Evolutionary conservation across 2,329 filamentous ascomycete species (phyloP).

Genomic region (Cladophialophora psammophila): DNA sequence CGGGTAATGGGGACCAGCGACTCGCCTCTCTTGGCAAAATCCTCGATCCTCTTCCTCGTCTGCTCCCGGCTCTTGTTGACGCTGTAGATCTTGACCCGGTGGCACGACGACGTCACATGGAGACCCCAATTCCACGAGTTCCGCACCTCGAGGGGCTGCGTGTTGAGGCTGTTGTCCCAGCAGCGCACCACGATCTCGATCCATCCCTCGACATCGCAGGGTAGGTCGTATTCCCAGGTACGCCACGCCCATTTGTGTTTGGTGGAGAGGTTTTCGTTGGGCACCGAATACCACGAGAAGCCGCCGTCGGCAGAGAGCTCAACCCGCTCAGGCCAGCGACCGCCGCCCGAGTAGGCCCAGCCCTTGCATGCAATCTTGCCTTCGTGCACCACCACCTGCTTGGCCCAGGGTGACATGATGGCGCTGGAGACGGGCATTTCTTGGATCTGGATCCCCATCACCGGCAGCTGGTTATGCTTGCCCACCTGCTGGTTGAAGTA

Average conservation of each 20-base stretch:
- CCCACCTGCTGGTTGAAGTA: constrained; percentile 74
- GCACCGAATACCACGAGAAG: constrained; percentile 69
- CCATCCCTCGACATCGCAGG: constrained; percentile 69
- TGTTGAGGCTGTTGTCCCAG: constrained; percentile 70
- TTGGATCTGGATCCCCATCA: constrained; percentile 71
- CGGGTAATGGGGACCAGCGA: constrained; percentile 46
- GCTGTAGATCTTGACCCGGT: constrained; percentile 55
- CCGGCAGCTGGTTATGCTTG: constrained; percentile 69
- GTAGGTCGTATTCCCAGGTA: constrained; percentile 68
- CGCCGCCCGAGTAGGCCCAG: constrained; percentile 67
- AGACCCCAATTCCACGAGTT: constrained; percentile 60
- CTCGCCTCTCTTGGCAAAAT: constrained; percentile 45
- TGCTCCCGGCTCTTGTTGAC: constrained; percentile 45
- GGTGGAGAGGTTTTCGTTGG: constrained; percentile 64
- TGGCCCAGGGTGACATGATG: constrained; percentile 69
- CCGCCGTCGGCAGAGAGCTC: constrained; percentile 71
- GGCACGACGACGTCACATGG: constrained; percentile 50
- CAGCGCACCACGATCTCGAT: constrained; percentile 65
- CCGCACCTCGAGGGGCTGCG: constrained; percentile 63
- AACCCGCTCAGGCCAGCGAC: constrained; percentile 67
- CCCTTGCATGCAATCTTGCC: constrained; percentile 67
- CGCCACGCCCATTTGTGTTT: constrained; percentile 72
- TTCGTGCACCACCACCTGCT: constrained; percentile 66
- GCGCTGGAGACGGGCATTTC: constrained; percentile 74
- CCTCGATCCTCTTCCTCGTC: constrained; percentile 44